Evolutionary conservation across 805 yeast genomes (phyloP).

Genomic region (Sugiyamaella valdiviana): DNA sequence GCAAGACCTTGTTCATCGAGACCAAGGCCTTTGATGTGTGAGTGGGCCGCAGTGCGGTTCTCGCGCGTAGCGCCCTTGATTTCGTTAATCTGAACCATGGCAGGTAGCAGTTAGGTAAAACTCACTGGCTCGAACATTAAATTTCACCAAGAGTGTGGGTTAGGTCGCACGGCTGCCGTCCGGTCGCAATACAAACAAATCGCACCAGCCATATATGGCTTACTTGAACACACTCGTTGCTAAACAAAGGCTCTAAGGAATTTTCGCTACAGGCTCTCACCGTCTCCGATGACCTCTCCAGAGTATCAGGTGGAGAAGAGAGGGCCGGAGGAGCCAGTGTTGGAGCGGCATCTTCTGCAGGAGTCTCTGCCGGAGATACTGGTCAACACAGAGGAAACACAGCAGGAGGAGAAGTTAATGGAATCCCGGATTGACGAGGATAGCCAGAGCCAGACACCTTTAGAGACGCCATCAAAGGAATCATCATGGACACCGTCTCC

Average conservation of each 20-base stretch:
- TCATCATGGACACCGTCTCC: neutral
- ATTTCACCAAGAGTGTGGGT: neutral
- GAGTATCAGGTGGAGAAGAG: neutral
- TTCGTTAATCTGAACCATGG: constrained; percentile 76
- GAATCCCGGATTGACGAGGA: no score
- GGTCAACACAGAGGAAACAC: no score
- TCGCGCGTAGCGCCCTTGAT: constrained; percentile 57
- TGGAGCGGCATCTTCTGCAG: neutral
- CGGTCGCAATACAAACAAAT: neutral
- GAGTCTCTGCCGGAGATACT: no score
- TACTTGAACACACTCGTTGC: neutral
- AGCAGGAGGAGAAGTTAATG: no score
- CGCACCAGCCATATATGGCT: neutral
- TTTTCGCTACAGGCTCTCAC: neutral
- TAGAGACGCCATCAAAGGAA: neutral
- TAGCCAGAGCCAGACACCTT: no score
- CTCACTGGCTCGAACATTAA: no score
- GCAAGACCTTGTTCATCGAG: constrained; percentile 86
- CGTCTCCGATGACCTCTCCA: neutral
- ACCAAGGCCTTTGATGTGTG: constrained; percentile 93
- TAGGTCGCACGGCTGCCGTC: neutral
- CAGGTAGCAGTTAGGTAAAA: neutral
- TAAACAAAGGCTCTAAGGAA: neutral
- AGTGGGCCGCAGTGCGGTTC: constrained; percentile 86
- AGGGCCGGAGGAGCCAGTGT: neutral